Percentiles rank a stretch among this genome's conserved stretches.
phyloP scores from a whole-genome alignment of 2,329 filamentous ascomycete genomes.

The Fusarium pseudoanthophilum region DNA sequence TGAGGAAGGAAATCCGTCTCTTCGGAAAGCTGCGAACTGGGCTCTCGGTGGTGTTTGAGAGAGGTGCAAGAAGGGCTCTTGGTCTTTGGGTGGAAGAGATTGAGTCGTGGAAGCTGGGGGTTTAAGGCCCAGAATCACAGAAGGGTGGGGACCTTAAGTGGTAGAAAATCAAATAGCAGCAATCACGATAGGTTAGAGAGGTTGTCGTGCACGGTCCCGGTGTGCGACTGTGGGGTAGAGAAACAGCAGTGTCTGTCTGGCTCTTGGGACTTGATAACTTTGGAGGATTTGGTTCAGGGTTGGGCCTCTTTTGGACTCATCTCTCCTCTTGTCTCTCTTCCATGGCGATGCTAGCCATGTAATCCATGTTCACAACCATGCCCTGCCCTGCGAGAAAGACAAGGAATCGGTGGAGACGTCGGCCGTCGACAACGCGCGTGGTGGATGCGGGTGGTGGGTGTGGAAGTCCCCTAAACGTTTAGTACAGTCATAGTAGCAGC shows the following conservation, averaged over 20 bases:
- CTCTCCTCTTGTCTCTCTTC: conserved; percentile 3
- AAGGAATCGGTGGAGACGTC: conserved; percentile 32
- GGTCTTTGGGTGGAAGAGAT: conserved; percentile 34
- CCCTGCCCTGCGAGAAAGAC: conserved; percentile 8
- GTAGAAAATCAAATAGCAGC: conserved; percentile 36
- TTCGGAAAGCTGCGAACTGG: conserved; percentile 10
- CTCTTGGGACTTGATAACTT: background rate
- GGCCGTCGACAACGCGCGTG: conserved; percentile 19
- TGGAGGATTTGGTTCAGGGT: conserved; percentile 12
- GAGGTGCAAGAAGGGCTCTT: conserved; percentile 35
- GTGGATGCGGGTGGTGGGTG: conserved; percentile 25
- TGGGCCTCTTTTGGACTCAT: conserved; percentile 13
- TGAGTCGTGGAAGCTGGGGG: conserved; percentile 44
- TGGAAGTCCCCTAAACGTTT: conserved; percentile 16
- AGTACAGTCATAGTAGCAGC: background rate
- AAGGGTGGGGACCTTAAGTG: conserved; percentile 37
- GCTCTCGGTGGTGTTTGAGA: conserved; percentile 10
- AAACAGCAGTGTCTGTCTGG: conserved; percentile 26
- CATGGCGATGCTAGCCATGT: conserved; percentile 2
- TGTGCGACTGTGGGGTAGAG: conserved; percentile 45
- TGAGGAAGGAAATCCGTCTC: conserved; percentile 4
- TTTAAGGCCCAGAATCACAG: conserved; percentile 35
- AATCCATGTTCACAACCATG: conserved; percentile 5
- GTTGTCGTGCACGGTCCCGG: conserved; percentile 34
- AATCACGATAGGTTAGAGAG: conserved; percentile 42